A percentile compares a stretch with the other conserved stretches of the same genome.
phyloP scores from a whole-genome alignment of 1,284 basidiomycete species.

The Tilletia caries region DNA sequence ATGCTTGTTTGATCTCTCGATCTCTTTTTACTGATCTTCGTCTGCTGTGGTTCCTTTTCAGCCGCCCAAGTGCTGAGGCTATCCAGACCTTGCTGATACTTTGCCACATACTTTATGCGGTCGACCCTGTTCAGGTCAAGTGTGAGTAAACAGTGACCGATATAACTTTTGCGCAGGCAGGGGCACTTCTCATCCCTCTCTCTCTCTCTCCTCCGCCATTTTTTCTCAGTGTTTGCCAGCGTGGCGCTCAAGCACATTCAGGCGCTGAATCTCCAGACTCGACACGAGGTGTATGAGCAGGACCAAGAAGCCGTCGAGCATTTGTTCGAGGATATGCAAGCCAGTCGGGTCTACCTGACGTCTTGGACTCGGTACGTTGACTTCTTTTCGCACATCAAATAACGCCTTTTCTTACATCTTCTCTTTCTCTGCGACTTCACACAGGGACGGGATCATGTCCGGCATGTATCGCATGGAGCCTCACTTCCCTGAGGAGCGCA shows the following conservation, averaged over 20 bases:
- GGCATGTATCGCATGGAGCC: conserved; percentile 30
- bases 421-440: background rate
- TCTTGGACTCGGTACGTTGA: conserved; percentile 29
- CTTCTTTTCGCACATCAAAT: no score
- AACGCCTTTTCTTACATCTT: no score
- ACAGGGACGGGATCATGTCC: conserved; percentile 31
- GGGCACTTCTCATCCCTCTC: background rate
- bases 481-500: conserved; percentile 33
- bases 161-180: no score
- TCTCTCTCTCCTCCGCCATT: background rate
- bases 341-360: conserved; percentile 33
- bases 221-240: conserved; percentile 15
- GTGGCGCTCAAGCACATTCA: conserved; percentile 19
- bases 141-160: no score
- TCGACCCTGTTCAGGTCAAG: conserved; percentile 15
- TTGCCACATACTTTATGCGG: conserved; percentile 34
- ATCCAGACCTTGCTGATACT: conserved; percentile 35
- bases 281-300: conserved; percentile 23
- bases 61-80: conserved; percentile 35
- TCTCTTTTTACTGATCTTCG: background rate
- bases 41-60: background rate
- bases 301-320: conserved; percentile 23
- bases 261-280: conserved; percentile 17
- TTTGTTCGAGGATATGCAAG: conserved; percentile 31
- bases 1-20: background rate